Base-by-base conservation (phyloP, 129 eudicot species). In the Tagetes erecta region DNA sequence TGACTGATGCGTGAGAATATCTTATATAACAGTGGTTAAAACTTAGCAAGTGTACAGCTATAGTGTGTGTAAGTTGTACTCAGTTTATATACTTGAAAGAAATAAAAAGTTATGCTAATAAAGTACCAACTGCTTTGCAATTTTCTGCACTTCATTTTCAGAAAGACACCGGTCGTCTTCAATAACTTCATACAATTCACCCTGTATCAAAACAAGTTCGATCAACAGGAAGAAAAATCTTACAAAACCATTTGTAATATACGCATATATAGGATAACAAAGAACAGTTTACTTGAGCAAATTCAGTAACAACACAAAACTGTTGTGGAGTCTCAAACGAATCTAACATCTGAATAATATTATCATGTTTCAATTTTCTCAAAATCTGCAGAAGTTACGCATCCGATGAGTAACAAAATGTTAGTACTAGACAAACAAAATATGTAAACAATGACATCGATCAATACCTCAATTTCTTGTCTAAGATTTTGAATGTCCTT, bases 231-330 rank as follows among this genome's bases (percentile, higher is more conserved):
- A 13, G 5, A 64, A 39, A 42, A 44, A 44, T 44, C 49, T 44
- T 44, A 44, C 44, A 44, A 73, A 51, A 9, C 63, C 27, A 37
- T 47, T 33, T 70, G n/a, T 65, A 37, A 44, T 6, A 20, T 6
- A 40, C 5, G 44, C 5, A 0, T 44, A 44, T 44, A 44, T 1
- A 6, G 49, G 49, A 44, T 5, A 44, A 10, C 1, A 6, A 44
- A 44, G 49, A 44, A 49, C 47, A 45, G 8, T 47, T 77, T 80
- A 93, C 98, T 70, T 90, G 98, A 42, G 97, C 98, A 69, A 90
- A 90, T 73, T 93, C 98, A n/a, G 98, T 93, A 50, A 93, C 97
- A 62, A 93, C 98, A 76, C 98, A 93, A 44, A 93, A 90, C 86
- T 93, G 95, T 68, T 90, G 98, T 6, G 91, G 91, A 82, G 82